Evolutionary conservation across 192 early-diverging fungal species (phyloP), one percentile per base, ranked within the genome.

Genomic region (Dissophora globulifera): DNA sequence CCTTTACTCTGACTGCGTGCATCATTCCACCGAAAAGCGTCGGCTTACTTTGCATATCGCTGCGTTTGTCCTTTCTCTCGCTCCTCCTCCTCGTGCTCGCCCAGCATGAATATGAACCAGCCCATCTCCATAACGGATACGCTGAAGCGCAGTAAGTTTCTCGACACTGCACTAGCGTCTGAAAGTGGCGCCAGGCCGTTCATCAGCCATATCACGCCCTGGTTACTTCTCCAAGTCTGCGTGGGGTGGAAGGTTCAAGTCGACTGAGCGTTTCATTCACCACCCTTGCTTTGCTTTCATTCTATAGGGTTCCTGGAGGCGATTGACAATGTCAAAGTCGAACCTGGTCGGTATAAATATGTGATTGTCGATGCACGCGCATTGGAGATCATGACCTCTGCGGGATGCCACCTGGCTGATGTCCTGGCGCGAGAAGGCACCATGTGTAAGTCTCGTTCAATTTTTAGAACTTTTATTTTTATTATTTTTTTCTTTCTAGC

Each of bases 341-440:
- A 76, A 50, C 84, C 90, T 16, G 85, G 86, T 50, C 82, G 83
- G 59, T 95, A 93, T 91, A 95, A 95, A 76, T 85, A 94, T 58
- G 78, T 94, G 15, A 90, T 95, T 26, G 90, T 94, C 1, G 94
- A 95, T 82, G 69, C 79, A 7, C 85, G 84, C 32, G 86, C 92
- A 32, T 60, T 87, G 32, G 84, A 90, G 40, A 87, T 95, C 45
- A 75, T 95, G 27, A 85, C 86, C 47, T 87, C 87, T 5, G 84
- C 90, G 1, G 64, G 64, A 52, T 90, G 89, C 67, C 91, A 91
- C 52, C 88, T 91, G 82, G 84, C 87, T 51, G 86, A 87, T 65
- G 85, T 87, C 66, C 50, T 87, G 25, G 86, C 84, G 48, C 82
- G 83, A 47, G 83, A 83, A 46, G 86, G 94, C 20, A 94, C 89